Base-by-base conservation (phyloP, 331 rosid species). In the Rhamnella rubrinervis region DNA sequence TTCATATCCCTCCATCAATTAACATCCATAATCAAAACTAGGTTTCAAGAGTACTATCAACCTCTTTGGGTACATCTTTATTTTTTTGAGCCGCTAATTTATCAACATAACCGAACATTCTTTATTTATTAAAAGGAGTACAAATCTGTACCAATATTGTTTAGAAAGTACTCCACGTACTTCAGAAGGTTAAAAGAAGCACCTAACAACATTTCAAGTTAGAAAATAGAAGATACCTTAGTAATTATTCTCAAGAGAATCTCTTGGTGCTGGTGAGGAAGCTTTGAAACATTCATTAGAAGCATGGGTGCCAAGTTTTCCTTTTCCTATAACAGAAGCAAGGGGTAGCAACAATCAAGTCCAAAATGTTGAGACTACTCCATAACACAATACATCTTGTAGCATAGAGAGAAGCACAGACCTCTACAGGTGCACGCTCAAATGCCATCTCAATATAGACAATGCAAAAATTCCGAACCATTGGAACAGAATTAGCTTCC, bases 401-500 rank as follows among this genome's bases (percentile, higher is more conserved):
- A 63, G 51, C 64, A 61, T 14, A 67, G 31, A 79, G 53, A 57
- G 35, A 23, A 81, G 14, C 13, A 73, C 69, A 61, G 21, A 84
- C 97, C 92, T 91, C 20, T 1, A 40, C n/a, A 5, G 47, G 59
- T 37, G 80, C 88, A 53, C 98, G 98, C 50, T 93, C 96, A 80
- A 88, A 82, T 63, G 98, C 97, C 98, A 93, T 93, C 87, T 90
- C 98, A 56, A 93, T 74, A 61, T 93, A 93, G 71, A 93, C 96
- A 75, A 88, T 87, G 85, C 98, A 87, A 71, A 93, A 90, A 75
- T 93, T 93, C 80, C 98, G 89, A 65, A 93, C 95, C 74, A 90
- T 93, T 4, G 97, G 85, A 61, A 80, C 79, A 70, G 90, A 77
- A 74, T 63, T 79, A 51, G 82, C 77, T 70, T 81, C 90, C 5